These are phyloP conservation scores for Pseudogymnoascus sp. DNA, from an alignment of 2,329 filamentous ascomycete genomes.

Conservation along the genomic window DNA sequence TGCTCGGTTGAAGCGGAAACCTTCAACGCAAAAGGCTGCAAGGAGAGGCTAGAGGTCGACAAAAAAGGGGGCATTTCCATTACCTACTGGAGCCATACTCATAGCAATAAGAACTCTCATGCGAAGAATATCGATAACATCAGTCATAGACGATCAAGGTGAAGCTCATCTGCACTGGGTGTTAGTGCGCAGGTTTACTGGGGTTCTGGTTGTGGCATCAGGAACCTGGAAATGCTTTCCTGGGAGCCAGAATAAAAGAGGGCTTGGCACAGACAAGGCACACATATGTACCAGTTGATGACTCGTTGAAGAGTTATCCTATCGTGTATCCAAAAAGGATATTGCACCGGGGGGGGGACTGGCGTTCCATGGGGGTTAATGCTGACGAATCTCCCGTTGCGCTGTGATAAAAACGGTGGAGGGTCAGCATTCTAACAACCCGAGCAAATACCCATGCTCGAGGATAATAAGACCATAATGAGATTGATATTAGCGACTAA, in stretches of 20 bases:
- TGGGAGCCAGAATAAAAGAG: too few species aligned
- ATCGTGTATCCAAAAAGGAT: neutral
- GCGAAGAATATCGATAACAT: neutral
- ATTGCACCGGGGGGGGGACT: neutral
- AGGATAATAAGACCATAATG: neutral
- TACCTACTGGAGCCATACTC: neutral
- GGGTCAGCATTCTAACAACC: neutral
- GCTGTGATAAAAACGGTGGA: neutral
- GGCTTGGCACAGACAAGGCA: neutral
- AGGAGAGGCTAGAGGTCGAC: neutral
- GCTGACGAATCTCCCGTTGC: too few species aligned
- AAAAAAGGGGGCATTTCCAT: neutral
- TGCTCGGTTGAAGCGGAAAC: neutral
- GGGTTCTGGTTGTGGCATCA: neutral
- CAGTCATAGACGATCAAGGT: neutral
- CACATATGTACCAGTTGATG: neutral
- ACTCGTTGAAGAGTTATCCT: neutral
- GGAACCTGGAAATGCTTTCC: too few species aligned
- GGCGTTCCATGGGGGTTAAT: neutral
- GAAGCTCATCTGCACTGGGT: neutral
- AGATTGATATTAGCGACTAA: neutral
- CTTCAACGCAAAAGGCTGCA: neutral
- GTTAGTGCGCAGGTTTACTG: neutral
- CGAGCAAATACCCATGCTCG: neutral
- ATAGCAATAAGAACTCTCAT: neutral